phyloP scores from a whole-genome alignment of 208 protist genomes.

The Sergeia podlipaevii region DNA sequence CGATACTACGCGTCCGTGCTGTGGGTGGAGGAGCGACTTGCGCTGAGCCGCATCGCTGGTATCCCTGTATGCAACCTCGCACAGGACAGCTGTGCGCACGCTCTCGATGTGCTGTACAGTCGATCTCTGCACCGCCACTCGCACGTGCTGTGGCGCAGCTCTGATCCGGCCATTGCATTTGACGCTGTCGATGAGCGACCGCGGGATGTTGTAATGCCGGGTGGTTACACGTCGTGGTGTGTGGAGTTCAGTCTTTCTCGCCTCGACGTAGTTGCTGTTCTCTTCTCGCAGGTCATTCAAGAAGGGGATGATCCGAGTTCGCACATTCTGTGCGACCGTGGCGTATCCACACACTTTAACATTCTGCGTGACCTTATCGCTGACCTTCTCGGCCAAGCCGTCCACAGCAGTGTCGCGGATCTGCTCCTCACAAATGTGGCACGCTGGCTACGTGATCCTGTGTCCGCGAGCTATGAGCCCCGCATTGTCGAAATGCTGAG shows the following conservation, averaged over 20 bases:
- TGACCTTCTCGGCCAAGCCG: constrained; percentile 71
- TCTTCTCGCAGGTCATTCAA: constrained; percentile 89
- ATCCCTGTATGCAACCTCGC: constrained; percentile 86
- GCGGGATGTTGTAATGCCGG: constrained; percentile 72
- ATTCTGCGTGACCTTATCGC: constrained; percentile 86
- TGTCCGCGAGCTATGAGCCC: constrained; percentile 78
- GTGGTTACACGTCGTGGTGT: constrained; percentile 77
- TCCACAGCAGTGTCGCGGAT: constrained; percentile 56
- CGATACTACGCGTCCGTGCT: constrained; percentile 74
- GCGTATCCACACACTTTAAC: constrained; percentile 88
- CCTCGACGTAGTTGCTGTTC: constrained; percentile 83
- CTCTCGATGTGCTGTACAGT: constrained; percentile 79
- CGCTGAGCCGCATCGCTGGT: constrained; percentile 69
- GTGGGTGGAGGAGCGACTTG: constrained; percentile 83
- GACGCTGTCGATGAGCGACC: constrained; percentile 79
- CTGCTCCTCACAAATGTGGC: constrained; percentile 72
- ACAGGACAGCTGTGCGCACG: constrained; percentile 83
- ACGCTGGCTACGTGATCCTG: constrained; percentile 85
- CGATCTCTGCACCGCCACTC: constrained; percentile 63
- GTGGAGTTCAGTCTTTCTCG: constrained; percentile 84
- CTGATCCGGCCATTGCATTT: constrained; percentile 55
- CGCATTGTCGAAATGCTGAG: constrained; percentile 75
- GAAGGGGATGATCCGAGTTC: constrained; percentile 78
- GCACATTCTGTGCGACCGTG: constrained; percentile 70
- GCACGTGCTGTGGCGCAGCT: constrained; percentile 82